Percentiles rank a stretch among this genome's conserved stretches.
Evolutionary conservation across 2,329 filamentous ascomycete species (phyloP).

Genomic region (Phyllosticta citribraziliensis): DNA sequence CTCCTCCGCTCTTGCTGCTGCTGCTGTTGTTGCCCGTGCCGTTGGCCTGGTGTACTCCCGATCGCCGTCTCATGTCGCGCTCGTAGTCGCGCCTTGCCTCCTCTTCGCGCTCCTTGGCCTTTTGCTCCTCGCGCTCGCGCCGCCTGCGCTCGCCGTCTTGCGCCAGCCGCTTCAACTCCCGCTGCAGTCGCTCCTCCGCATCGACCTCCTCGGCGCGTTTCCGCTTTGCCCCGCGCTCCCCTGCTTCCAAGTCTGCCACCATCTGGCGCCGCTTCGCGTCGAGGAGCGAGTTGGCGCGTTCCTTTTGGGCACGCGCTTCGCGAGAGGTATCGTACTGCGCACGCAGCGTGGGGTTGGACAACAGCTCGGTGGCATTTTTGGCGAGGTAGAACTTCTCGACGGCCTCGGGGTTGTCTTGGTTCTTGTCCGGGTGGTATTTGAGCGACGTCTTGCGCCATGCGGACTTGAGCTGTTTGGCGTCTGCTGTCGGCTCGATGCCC

Average conservation of each 20-base stretch:
- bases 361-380: constrained; percentile 76
- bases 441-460: constrained; percentile 78
- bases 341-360: constrained; percentile 61
- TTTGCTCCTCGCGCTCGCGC: constrained; percentile 4
- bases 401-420: constrained; percentile 50
- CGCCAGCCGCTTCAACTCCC: constrained; percentile 29
- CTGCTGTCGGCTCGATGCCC: constrained; percentile 52
- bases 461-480: constrained; percentile 65
- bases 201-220: constrained; percentile 35
- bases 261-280: constrained; percentile 63
- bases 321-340: constrained; percentile 69
- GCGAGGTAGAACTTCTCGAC: constrained; percentile 76
- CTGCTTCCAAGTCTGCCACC: constrained; percentile 75
- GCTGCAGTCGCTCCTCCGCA: constrained; percentile 42
- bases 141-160: constrained; percentile 7
- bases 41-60: constrained; percentile 13
- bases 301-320: constrained; percentile 59
- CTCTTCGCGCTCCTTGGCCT: constrained; percentile 30
- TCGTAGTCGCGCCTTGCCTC: constrained; percentile 37
- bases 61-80: constrained; percentile 40
- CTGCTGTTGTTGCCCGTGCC: background rate
- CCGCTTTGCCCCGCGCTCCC: constrained; percentile 51
- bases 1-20: background rate
- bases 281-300: constrained; percentile 62
- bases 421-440: constrained; percentile 93